Conservation (phyloP, 1,284 basidiomycete species). For the Vanrija pseudolonga region DNA sequence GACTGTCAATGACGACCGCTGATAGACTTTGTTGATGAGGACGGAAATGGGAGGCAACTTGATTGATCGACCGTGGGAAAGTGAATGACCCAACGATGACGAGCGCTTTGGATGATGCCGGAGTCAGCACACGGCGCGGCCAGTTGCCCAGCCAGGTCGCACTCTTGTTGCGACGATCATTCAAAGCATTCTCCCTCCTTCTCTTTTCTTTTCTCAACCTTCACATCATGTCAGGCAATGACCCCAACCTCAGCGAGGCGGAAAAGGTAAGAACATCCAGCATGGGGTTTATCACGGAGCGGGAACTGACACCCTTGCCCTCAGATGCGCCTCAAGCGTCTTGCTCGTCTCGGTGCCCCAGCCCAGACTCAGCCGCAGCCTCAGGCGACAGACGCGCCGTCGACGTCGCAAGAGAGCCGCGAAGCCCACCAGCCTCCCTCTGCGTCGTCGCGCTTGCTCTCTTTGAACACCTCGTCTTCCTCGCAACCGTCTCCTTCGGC, state of each 20-base stretch:
- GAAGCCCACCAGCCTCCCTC: slow-evolving; percentile 6
- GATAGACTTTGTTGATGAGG: no score
- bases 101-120: background rate
- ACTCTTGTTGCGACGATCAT: background rate
- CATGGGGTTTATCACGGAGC: background rate
- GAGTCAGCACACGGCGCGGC: no score
- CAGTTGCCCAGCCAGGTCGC: no score
- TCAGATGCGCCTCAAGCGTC: slow-evolving; percentile 81
- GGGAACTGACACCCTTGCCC: background rate
- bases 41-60: background rate
- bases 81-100: background rate
- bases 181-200: background rate
- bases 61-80: background rate
- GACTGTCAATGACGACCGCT: background rate
- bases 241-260: slow-evolving; percentile 34
- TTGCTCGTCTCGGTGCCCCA: slow-evolving; percentile 66
- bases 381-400: slow-evolving; percentile 9
- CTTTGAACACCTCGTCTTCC: slow-evolving; percentile 2
- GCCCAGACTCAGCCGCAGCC: slow-evolving; percentile 7
- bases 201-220: background rate
- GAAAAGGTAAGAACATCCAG: slow-evolving; percentile 33
- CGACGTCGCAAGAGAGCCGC: background rate
- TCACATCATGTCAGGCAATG: slow-evolving; percentile 27
- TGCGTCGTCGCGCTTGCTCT: slow-evolving; percentile 7
- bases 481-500: slow-evolving; percentile 41